Evolutionary conservation across 495 filamentous ascomycete genomes (phyloP).

Genomic region (Xylaria curta): DNA sequence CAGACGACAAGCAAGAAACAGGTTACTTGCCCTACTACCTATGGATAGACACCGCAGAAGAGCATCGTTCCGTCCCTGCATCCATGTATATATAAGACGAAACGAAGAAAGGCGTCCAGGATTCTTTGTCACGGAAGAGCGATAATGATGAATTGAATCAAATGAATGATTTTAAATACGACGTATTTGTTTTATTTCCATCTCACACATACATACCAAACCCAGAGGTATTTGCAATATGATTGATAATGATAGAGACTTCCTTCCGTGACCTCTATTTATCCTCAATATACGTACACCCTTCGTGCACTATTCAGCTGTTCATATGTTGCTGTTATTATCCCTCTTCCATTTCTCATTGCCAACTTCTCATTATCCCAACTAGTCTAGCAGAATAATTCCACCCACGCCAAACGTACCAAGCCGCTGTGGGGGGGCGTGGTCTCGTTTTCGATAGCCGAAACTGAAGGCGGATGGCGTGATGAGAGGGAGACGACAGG

Average conservation of each 20-base stretch:
- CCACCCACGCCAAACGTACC: not conserved
- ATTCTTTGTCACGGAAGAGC: not conserved
- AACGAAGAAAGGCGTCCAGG: not conserved
- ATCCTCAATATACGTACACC: not conserved
- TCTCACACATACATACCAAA: not conserved
- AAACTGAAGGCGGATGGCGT: not conserved
- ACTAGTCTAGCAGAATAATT: not conserved
- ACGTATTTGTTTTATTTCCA: not conserved
- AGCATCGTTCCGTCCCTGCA: not conserved
- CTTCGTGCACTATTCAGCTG: not conserved
- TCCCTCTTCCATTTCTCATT: not conserved
- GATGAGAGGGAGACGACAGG: not conserved
- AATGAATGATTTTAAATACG: not conserved
- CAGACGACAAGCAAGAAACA: not conserved
- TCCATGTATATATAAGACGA: slow-evolving; percentile 12
- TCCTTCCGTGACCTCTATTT: not conserved
- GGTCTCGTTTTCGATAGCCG: not conserved
- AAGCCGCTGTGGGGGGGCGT: not conserved
- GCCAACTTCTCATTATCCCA: not conserved
- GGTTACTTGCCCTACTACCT: not conserved
- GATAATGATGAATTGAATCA: not conserved
- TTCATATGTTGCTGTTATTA: not conserved
- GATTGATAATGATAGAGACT: not conserved
- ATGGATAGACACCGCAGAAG: not conserved
- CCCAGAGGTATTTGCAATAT: not conserved